Evolutionary conservation across 345 rosid species (phyloP).

Genomic region (Populus euphratica): DNA sequence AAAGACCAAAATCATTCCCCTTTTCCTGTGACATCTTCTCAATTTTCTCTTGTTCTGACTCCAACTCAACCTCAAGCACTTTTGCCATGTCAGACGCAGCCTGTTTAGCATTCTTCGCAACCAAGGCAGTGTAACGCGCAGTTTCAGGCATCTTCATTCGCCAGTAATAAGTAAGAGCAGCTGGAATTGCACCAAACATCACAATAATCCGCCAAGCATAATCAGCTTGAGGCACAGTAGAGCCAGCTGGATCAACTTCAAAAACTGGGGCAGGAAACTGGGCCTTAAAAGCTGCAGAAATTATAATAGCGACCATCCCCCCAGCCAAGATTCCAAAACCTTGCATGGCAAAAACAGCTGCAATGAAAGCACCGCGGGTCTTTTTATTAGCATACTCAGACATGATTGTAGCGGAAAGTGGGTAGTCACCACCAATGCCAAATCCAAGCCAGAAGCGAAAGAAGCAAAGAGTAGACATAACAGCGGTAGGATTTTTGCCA

Average conservation of each 20-base stretch:
- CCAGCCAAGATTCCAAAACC: slow-evolving; percentile 70
- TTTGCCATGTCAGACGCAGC: slow-evolving; percentile 71
- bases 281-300: slow-evolving; percentile 38
- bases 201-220: slow-evolving; percentile 61
- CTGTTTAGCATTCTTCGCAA: slow-evolving; percentile 55
- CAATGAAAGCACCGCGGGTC: slow-evolving; percentile 73
- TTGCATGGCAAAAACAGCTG: slow-evolving; percentile 80
- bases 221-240: slow-evolving; percentile 63
- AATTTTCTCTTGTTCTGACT: slow-evolving; percentile 45
- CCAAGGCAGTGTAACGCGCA: slow-evolving; percentile 70
- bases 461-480: slow-evolving; percentile 66
- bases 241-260: slow-evolving; percentile 26
- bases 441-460: slow-evolving; percentile 86
- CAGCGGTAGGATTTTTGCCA: slow-evolving; percentile 33
- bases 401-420: slow-evolving; percentile 86
- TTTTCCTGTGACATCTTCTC: slow-evolving; percentile 6
- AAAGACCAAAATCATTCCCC: slow-evolving; percentile 48
- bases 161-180: slow-evolving; percentile 63
- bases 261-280: slow-evolving; percentile 42
- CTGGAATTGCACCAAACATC: slow-evolving; percentile 73
- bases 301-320: slow-evolving; percentile 43
- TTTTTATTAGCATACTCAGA: slow-evolving; percentile 73
- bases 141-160: slow-evolving; percentile 81
- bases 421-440: slow-evolving; percentile 84
- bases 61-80: slow-evolving; percentile 59